phyloP scores from a whole-genome alignment of 2,329 filamentous ascomycete species.

The Pleomassaria siparia region DNA sequence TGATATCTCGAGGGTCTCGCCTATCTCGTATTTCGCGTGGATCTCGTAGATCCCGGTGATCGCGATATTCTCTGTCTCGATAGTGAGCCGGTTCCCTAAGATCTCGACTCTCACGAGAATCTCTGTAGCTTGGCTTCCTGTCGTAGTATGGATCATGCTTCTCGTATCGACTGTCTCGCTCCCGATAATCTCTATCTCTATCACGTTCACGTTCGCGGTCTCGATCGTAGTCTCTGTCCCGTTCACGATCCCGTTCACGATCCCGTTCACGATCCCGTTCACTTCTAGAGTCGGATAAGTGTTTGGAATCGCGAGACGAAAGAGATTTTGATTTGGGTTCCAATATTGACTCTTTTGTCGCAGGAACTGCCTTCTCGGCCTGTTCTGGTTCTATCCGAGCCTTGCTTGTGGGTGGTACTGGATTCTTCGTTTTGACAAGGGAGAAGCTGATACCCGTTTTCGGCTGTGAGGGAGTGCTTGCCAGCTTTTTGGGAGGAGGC shows the following conservation, averaged over 20 bases:
- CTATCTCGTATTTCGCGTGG: constrained; percentile 23
- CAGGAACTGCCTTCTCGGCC: constrained; percentile 34
- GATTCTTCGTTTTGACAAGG: constrained; percentile 70
- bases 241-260: constrained; percentile 38
- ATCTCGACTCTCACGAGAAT: constrained; percentile 10
- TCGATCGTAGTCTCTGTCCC: constrained; percentile 36
- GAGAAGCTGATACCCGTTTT: constrained; percentile 78
- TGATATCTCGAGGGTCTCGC: constrained; percentile 23
- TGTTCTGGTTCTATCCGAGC: constrained; percentile 52
- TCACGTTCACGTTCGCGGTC: constrained; percentile 38
- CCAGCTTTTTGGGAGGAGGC: constrained; percentile 51
- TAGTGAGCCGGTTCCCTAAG: constrained; percentile 14
- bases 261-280: constrained; percentile 31
- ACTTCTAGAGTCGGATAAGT: constrained; percentile 22
- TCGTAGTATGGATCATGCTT: constrained; percentile 19
- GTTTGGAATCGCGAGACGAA: constrained; percentile 30
- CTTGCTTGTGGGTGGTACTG: constrained; percentile 56
- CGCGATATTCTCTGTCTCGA: constrained; percentile 17
- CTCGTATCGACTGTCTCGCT: constrained; percentile 29
- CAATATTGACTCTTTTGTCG: constrained; percentile 46
- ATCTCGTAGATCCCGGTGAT: constrained; percentile 9
- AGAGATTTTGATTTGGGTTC: constrained; percentile 43
- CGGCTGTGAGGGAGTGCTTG: constrained; percentile 56
- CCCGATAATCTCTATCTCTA: constrained; percentile 40
- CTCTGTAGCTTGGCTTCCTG: constrained; percentile 12